These are phyloP conservation scores for Rubroboletus pulcherrimus DNA, from an alignment of 768 basidiomycete species.

Conservation along the genomic window DNA sequence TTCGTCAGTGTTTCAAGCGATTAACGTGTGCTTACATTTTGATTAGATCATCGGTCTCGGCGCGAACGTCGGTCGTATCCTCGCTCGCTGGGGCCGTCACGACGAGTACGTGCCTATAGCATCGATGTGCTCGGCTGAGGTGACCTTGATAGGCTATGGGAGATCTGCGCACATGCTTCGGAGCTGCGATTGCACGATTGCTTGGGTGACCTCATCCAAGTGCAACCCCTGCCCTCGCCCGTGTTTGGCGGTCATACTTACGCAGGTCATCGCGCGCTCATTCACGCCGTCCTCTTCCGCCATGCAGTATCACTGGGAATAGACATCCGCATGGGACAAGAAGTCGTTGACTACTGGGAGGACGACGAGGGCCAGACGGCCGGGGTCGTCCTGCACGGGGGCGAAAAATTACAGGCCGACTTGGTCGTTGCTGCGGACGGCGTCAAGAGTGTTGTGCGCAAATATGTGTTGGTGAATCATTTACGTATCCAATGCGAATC, in stretches of 20 bases:
- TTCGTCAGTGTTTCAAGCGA: not conserved
- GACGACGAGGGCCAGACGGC: not conserved
- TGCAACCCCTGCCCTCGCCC: constrained; percentile 12
- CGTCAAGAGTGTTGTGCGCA: constrained; percentile 19
- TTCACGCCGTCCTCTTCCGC: constrained; percentile 21
- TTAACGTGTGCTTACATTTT: not conserved
- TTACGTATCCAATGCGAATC: not conserved
- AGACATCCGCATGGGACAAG: constrained; percentile 20
- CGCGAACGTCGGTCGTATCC: constrained; percentile 25
- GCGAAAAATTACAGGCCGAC: constrained; percentile 20
- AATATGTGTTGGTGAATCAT: constrained; percentile 19
- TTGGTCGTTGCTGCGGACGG: constrained; percentile 31
- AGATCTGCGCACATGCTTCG: constrained; percentile 10
- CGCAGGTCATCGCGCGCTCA: constrained; percentile 22
- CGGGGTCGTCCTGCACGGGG: constrained; percentile 14
- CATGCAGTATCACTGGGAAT: constrained; percentile 23
- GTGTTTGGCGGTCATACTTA: constrained; percentile 19
- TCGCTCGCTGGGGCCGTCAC: constrained; percentile 29
- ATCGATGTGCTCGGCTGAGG: not conserved
- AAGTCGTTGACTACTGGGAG: constrained; percentile 24
- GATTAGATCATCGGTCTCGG: constrained; percentile 20
- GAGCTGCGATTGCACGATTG: constrained; percentile 16
- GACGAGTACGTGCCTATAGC: constrained; percentile 10
- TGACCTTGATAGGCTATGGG: constrained; percentile 15
- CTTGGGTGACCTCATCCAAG: constrained; percentile 20